phyloP scores from a whole-genome alignment of 768 basidiomycete species.

The Mycena galericulata region DNA sequence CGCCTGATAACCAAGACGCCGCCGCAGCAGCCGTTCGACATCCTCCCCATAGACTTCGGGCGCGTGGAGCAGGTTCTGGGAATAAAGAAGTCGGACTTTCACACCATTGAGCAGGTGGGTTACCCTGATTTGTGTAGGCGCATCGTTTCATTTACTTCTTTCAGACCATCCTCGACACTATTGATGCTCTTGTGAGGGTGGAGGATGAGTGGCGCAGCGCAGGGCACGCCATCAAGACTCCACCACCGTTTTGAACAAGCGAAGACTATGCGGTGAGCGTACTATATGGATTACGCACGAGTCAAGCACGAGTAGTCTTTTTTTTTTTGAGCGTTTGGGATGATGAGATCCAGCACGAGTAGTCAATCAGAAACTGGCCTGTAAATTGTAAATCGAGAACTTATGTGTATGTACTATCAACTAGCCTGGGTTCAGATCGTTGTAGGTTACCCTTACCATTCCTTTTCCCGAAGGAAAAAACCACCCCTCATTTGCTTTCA shows the following conservation, averaged over 20 bases:
- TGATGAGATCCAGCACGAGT: no score
- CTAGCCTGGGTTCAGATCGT: no score
- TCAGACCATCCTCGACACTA: slow-evolving; percentile 15
- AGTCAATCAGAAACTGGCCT: no score
- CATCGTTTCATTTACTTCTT: not conserved
- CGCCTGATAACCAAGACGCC: slow-evolving; percentile 39
- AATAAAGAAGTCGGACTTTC: slow-evolving; percentile 47
- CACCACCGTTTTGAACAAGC: not conserved
- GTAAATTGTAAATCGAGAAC: no score
- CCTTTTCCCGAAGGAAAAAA: no score
- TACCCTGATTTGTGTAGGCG: not conserved
- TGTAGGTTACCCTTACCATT: no score
- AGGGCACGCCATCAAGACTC: slow-evolving; percentile 31
- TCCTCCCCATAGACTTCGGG: slow-evolving; percentile 45
- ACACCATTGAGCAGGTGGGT: slow-evolving; percentile 43
- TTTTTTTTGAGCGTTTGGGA: no score
- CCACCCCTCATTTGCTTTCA: no score
- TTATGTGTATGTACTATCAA: no score
- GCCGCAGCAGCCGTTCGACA: slow-evolving; percentile 35
- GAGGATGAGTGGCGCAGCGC: slow-evolving; percentile 35
- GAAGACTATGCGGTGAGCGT: no score
- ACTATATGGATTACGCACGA: no score
- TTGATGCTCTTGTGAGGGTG: slow-evolving; percentile 35
- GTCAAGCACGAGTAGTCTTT: no score
- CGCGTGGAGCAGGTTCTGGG: slow-evolving; percentile 48